Base-by-base conservation (phyloP, 768 basidiomycete species). In the Hypsizygus marmoreus region DNA sequence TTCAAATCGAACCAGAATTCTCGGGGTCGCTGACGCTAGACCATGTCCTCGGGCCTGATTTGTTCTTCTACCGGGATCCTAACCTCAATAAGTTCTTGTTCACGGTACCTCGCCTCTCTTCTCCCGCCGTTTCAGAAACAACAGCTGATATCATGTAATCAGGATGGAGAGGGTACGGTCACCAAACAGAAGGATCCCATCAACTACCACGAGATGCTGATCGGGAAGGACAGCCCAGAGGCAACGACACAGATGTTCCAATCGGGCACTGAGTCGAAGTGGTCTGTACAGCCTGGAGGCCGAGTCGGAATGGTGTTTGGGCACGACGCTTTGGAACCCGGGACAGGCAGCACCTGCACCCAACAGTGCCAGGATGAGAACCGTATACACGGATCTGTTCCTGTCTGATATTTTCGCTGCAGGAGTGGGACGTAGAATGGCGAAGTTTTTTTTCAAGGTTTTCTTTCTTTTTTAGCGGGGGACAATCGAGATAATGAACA, bases 151-250 rank as follows among this genome's bases (percentile, higher is more conserved):
- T 6, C 19, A 17, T 12, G 6, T 6, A n/a, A 16, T 4, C n/a
- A 42, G 40, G 40, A 42, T 20, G 40, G 40, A 11, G 10, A 31
- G 13, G 40, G 29, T 4, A 17, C 28, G 16, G 40, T 42, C 5
- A 31, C 40, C 8, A 11, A 31, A 8, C 32, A 28, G 8, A 11
- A 28, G 14, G 40, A 42, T 22, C 29, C 40, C 16, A 14, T 20
- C 29, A 42, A 42, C 40, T 42, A n/a, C 30, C 40, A 42, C 17
- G 40, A 42, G 19, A 42, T 42, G 40, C n/a, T 42, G 14, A 6
- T 42, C 3, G 40, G 40, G 20, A 42, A 42, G 30, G 40, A 42
- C 28, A 42, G 40, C 25, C 40, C 40, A 42, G 40, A 42, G 26
- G 40, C 40, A 20, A 31, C 40, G n/a, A 42, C 40, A 23, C 30